These are phyloP conservation scores for Aspergillus transmontanensis DNA, from an alignment of 2,329 filamentous ascomycete species.

Conservation along the genomic window DNA sequence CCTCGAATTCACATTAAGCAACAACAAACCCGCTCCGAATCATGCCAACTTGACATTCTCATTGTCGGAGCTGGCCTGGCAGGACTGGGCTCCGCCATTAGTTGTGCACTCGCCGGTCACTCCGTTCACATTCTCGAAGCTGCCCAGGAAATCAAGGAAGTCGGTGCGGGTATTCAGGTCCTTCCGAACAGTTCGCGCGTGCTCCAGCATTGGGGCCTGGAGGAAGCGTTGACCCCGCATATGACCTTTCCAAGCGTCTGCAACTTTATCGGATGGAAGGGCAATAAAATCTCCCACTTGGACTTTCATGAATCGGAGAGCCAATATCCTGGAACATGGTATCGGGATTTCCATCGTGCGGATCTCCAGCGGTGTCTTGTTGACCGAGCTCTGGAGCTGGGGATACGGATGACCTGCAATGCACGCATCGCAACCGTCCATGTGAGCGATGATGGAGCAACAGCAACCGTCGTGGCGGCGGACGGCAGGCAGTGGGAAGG, in stretches of 20 bases:
- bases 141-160: not conserved
- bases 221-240: slow-evolving; percentile 40
- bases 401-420: slow-evolving; percentile 49
- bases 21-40: not conserved
- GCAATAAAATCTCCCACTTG: slow-evolving; percentile 52
- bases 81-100: slow-evolving; percentile 12
- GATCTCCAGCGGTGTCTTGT: slow-evolving; percentile 54
- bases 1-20: not conserved
- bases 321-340: slow-evolving; percentile 42
- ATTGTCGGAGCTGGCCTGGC: slow-evolving; percentile 38
- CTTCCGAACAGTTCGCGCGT: not conserved
- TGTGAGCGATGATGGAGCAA: slow-evolving; percentile 33
- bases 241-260: slow-evolving; percentile 47
- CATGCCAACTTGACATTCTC: slow-evolving; percentile 36
- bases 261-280: slow-evolving; percentile 59
- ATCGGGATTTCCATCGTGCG: slow-evolving; percentile 59
- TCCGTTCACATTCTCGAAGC: not conserved
- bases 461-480: slow-evolving; percentile 38
- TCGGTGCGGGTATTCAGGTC: not conserved
- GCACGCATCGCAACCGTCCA: slow-evolving; percentile 48
- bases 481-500: slow-evolving; percentile 28
- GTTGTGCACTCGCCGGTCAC: not conserved
- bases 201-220: slow-evolving; percentile 43
- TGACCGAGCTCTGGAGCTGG: slow-evolving; percentile 51
- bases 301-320: slow-evolving; percentile 49